phyloP scores from a whole-genome alignment of 2,329 filamentous ascomycete genomes.

The Fusarium subglutinans region DNA sequence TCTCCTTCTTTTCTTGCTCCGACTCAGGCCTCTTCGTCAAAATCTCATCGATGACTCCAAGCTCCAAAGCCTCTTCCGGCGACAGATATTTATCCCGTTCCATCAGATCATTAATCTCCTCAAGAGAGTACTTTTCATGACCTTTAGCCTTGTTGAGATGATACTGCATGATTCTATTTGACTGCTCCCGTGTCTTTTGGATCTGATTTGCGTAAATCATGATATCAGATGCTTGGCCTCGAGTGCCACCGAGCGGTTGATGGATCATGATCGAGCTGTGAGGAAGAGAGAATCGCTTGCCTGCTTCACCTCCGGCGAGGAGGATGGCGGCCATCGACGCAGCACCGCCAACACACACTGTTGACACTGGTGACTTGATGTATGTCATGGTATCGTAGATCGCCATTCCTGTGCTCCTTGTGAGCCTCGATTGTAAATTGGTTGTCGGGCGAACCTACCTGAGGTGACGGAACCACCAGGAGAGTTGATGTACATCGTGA shows the following conservation, averaged over 20 bases:
- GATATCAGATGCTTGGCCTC: conserved; percentile 79
- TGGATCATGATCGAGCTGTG: conserved; percentile 97
- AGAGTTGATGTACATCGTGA: conserved; percentile 98
- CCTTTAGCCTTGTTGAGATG: conserved; percentile 84
- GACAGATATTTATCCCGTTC: conserved; percentile 95
- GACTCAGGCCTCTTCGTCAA: conserved; percentile 68
- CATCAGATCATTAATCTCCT: conserved; percentile 94
- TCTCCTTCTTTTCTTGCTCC: conserved; percentile 48
- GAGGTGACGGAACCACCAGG: conserved; percentile 89
- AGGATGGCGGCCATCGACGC: conserved; percentile 94
- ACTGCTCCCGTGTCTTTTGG: conserved; percentile 80
- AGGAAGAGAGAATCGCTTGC: conserved; percentile 89
- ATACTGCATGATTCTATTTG: conserved; percentile 88
- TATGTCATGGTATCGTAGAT: conserved; percentile 99
- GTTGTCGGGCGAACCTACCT: conserved; percentile 49
- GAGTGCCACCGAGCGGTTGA: conserved; percentile 83
- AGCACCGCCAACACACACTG: conserved; percentile 93
- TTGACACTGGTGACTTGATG: conserved; percentile 90
- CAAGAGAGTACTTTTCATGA: conserved; percentile 78
- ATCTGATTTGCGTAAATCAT: conserved; percentile 98
- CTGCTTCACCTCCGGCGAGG: conserved; percentile 83
- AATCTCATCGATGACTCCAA: conserved; percentile 94
- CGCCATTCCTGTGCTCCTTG: conserved; percentile 65
- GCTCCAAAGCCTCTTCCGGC: conserved; percentile 85
- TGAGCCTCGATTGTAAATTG: conserved; percentile 4